Base-by-base conservation (phyloP, 179 eudicot genomes). In the Monotropa hypopitys region DNA sequence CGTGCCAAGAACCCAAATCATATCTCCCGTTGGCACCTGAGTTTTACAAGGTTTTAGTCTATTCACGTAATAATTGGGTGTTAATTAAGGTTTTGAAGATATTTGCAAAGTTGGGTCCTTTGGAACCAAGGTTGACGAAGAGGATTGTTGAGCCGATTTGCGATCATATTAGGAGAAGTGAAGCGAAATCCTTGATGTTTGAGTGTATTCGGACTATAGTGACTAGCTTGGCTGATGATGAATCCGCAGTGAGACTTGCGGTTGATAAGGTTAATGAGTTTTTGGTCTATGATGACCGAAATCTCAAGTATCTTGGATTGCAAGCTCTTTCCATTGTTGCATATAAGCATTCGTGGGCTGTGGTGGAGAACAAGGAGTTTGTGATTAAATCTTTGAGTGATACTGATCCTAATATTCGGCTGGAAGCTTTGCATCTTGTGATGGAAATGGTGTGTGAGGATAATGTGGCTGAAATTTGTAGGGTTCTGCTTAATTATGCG, bases 71-170 rank as follows among this genome's bases (percentile, higher is more conserved):
- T 77, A 94, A 94, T 80, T 94, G 98, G 98, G 92, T 92, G 66
- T 74, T 94, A 85, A 94, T 94, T 77, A 92, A 94, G 87, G 97
- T 94, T 72, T 77, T 94, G 78, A 94, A 94, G 91, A 92, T 94
- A 20, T 94, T 94, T 72, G 89, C 90, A 5, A 88, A 87, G 81
- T 82, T 94, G 90, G 97, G 88, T 5, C 88, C 86, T 20, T 74
- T 94, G 33, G 98, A 94, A 78, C 95, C 97, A 35, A 86, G 98
- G 87, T 78, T 94, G 86, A 95, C 83, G 40, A 91, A 88, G 81
- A 89, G 88, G 83, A 81, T 94, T 59, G 97, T 93, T 69, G 97
- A 89, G 13, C 97, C 97, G 1, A 84, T 94, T 83, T 91, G 97
- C 73, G 98, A 94, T 75, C 88, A 85, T 78, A 85, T 92, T 91